These are phyloP conservation scores for Metrosideros polymorpha DNA, from an alignment of 441 rosid species.

Conservation along the genomic window DNA sequence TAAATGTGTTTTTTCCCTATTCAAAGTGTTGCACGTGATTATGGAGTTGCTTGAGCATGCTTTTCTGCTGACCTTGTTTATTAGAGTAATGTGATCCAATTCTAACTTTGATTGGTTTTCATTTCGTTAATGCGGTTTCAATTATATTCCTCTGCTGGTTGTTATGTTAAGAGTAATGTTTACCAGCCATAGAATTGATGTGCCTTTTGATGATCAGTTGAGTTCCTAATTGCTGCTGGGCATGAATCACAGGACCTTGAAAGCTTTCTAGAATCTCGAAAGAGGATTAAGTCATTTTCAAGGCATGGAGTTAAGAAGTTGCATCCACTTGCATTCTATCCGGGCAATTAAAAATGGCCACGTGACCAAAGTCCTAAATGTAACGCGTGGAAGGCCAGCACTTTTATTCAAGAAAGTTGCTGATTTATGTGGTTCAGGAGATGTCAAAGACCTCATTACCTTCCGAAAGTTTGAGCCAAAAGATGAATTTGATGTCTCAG, in stretches of 20 bases:
- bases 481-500: neutral
- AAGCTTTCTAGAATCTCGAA: neutral
- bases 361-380: neutral
- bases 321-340: conserved; percentile 6
- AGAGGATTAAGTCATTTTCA: neutral
- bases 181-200: neutral
- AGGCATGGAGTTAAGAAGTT: conserved; percentile 8
- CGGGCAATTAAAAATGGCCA: conserved; percentile 1
- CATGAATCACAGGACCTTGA: neutral
- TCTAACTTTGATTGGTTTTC: neutral
- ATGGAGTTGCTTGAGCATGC: neutral
- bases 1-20: neutral
- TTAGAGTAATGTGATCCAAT: neutral
- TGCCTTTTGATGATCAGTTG: neutral
- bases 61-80: neutral
- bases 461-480: neutral
- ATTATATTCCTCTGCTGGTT: neutral
- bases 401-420: conserved; percentile 4
- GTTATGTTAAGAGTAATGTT: neutral
- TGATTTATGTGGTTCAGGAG: neutral
- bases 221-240: neutral
- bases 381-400: neutral
- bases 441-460: neutral
- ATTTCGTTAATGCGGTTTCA: neutral
- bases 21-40: neutral